Evolutionary conservation across 495 filamentous ascomycete species (phyloP), one percentile per base, ranked within the genome.

Genomic region (Penicillium canariense): DNA sequence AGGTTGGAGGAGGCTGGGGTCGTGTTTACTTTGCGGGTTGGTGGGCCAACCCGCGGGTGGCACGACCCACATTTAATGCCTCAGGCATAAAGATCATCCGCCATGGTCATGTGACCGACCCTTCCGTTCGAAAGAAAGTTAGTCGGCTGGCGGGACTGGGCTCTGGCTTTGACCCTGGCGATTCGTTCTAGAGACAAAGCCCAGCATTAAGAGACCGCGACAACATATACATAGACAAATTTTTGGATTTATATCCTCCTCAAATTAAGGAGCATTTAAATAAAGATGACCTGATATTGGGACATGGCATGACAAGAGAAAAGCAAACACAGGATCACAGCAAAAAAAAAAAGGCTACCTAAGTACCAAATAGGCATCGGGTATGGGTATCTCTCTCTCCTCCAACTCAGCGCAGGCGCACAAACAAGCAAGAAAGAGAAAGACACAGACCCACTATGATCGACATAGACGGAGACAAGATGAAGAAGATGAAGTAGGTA

Each of bases 1-100:
- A 70, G 72, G 72, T 71, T 76, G 73, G 70, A 62, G 61, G 68
- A 69, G 73, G 73, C 68, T 76, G 73, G 73, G 69, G 58, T 59
- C 42, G 53, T 65, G 58, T 62, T 63, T 73, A 70, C 65, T 56
- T 56, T 45, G 52, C 36, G 23, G 34, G 68, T 73, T 66, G 61
- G 43, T 46, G 43, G 43, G 43, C 25, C 25, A 46, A 46, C 43
- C 43, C 18, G n/a, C 43, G 25, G 25, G 43, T 17, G 43, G 5
- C 26, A 20, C 27, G 43, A 14, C 27, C 43, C 26, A 46, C 27
- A 2, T 5, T 1, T 14, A 2, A 1, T 9, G 25, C 43, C 43
- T 46, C 9, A 46, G 43, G 43, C 26, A 46, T 20, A 0, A 18
- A 18, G 1, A 2, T 25, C 23, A 17, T 31, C 8, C 7, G 17